These are phyloP conservation scores for Tilletia caries DNA, from an alignment of 1,284 basidiomycete genomes.

Conservation along the genomic window DNA sequence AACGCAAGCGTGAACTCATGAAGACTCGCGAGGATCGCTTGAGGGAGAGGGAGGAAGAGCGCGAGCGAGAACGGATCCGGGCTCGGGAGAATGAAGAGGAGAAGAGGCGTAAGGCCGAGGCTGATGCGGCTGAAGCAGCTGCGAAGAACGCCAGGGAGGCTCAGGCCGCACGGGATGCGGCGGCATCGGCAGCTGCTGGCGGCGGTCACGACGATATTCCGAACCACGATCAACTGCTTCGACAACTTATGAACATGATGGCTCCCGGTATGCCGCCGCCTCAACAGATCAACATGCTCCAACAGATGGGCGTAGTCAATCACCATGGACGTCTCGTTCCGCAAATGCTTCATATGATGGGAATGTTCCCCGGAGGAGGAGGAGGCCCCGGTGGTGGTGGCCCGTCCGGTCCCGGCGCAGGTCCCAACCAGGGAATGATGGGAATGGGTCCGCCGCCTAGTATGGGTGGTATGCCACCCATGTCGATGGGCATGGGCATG, in stretches of 20 bases:
- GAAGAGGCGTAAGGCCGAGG: neutral
- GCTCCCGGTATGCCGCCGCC: slow-evolving; percentile 13
- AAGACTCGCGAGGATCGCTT: slow-evolving; percentile 65
- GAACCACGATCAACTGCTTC: slow-evolving; percentile 3
- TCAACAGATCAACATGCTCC: neutral
- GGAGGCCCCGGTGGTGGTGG: slow-evolving; percentile 5
- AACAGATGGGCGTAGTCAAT: slow-evolving; percentile 6
- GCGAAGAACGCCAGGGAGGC: neutral
- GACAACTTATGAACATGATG: slow-evolving; percentile 4
- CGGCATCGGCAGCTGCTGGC: neutral
- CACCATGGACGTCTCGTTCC: slow-evolving; percentile 22
- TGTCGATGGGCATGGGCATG: slow-evolving; percentile 10
- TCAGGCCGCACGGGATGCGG: neutral
- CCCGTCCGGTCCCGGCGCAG: slow-evolving; percentile 16
- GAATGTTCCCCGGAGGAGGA: slow-evolving; percentile 28
- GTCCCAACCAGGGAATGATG: slow-evolving; percentile 17
- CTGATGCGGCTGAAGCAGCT: neutral
- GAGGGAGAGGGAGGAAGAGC: slow-evolving; percentile 26
- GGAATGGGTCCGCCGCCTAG: slow-evolving; percentile 16
- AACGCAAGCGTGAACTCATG: slow-evolving; percentile 75
- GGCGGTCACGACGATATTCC: neutral
- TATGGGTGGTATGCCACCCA: slow-evolving; percentile 34
- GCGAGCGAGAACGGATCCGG: slow-evolving; percentile 1
- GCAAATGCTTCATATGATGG: slow-evolving; percentile 32
- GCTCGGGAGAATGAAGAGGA: neutral